phyloP scores from a whole-genome alignment of 1,284 basidiomycete species.

The Chalciporus piperatoides region DNA sequence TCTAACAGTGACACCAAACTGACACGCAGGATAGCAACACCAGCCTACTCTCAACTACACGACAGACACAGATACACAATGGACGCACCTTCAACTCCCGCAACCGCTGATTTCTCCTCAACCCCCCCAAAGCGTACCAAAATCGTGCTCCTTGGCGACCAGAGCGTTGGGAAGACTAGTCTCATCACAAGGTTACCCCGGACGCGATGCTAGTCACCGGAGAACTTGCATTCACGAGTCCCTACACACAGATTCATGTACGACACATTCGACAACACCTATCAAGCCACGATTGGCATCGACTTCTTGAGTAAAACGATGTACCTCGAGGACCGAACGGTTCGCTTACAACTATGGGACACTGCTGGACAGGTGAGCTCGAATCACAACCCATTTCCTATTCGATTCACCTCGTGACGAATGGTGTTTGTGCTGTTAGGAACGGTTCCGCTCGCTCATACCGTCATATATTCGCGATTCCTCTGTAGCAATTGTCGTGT shows the following conservation, averaged over 20 bases:
- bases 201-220: neutral
- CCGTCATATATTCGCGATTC: slow-evolving; percentile 99
- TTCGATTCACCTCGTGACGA: slow-evolving; percentile 5
- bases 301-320: slow-evolving; percentile 99
- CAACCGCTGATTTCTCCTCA: slow-evolving; percentile 77
- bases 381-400: neutral
- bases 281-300: slow-evolving; percentile 99
- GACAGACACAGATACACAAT: slow-evolving; percentile 25
- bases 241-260: slow-evolving; percentile 84
- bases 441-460: slow-evolving; percentile 96
- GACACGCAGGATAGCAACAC: neutral
- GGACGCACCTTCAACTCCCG: slow-evolving; percentile 58
- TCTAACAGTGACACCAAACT: neutral
- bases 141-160: slow-evolving; percentile 91
- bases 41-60: neutral
- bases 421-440: slow-evolving; percentile 46
- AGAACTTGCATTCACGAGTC: slow-evolving; percentile 1
- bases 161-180: slow-evolving; percentile 95
- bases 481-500: slow-evolving; percentile 97
- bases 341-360: slow-evolving; percentile 97
- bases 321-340: slow-evolving; percentile 99
- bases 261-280: slow-evolving; percentile 99
- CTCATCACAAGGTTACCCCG: slow-evolving; percentile 83
- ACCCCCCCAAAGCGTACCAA: slow-evolving; percentile 92
- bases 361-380: slow-evolving; percentile 87